Evolutionary conservation across 768 basidiomycete genomes (phyloP), one percentile per base, ranked within the genome.

Genomic region (Pilatotrama ljubarskyi): DNA sequence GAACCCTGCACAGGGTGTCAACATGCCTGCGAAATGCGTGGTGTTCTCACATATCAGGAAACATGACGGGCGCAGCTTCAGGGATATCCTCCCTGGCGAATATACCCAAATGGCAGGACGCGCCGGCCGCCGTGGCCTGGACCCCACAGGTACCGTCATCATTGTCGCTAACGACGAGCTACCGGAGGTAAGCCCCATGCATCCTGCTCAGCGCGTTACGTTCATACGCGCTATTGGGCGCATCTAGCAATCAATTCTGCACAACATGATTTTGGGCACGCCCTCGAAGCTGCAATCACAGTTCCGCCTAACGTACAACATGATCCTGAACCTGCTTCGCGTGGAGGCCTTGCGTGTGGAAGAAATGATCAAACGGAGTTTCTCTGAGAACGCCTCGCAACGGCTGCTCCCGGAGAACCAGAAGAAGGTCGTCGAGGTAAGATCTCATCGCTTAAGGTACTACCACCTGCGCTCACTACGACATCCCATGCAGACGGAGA

Each of bases 71-170:
- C 84, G 86, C 26, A 87, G 76, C 65, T 99, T 99, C 80, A 84
- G 97, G 60, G 92, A 94, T 40, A 87, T 96, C 35, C 74, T 93
- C 1, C 89, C 93, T 24, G 95, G 92, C 40, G 94, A 95, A 74
- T 98, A 98, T 70, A 99, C 96, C 0, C 97, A 99, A 69, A 99
- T 99, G 97, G 95, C 97, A 8, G 97, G 97, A 5, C 89, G 97
- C 65, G 97, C 97, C 15, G 97, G 97, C 22, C 87, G 97, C 35
- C 89, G 97, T 72, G 97, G 97, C 11, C 77, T 99, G 26, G 97
- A 99, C 71, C 78, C 89, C 5, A 98, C 95, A 0, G 97, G 97
- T 37, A 97, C 95, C 0, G 97, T 99, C 10, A 87, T 99, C 66
- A 91, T 99, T 53, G 81, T 92, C 49, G 85, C 86, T 0, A 87